Conservation (phyloP, 163 green algal species). For the Chlamydomonas reinhardtii region DNA sequence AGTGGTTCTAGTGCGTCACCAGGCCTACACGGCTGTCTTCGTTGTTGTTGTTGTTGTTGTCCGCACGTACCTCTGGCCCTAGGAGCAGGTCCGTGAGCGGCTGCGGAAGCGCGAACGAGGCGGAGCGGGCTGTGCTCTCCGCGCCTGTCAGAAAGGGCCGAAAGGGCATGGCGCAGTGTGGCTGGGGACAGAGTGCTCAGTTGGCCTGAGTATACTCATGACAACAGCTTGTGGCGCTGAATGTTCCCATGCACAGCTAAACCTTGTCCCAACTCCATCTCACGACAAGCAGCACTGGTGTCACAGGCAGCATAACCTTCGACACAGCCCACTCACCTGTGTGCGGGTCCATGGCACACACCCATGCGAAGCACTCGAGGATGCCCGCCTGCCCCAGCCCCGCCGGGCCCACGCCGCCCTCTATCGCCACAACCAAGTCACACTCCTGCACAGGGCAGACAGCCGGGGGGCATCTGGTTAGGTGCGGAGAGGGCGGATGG, state of each 20-base stretch:
- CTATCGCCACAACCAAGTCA: constrained; percentile 28
- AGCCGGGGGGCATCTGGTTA: too few species aligned
- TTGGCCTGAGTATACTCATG: neutral
- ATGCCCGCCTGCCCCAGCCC: neutral
- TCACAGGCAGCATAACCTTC: too few species aligned
- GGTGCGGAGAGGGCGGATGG: too few species aligned
- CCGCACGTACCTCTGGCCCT: too few species aligned
- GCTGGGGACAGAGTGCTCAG: neutral
- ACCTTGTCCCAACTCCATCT: too few species aligned
- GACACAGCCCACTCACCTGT: too few species aligned
- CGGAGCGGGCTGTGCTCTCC: constrained; percentile 30
- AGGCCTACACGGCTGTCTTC: too few species aligned
- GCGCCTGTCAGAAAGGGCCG: neutral
- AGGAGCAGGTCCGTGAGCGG: constrained; percentile 5
- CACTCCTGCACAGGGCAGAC: neutral
- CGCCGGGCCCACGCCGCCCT: constrained; percentile 33
- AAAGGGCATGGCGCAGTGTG: neutral
- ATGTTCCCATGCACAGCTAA: too few species aligned
- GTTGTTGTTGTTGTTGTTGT: too few species aligned
- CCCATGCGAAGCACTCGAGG: constrained; percentile 47
- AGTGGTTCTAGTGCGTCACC: too few species aligned
- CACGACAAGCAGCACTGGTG: too few species aligned
- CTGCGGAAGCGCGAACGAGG: constrained; percentile 31
- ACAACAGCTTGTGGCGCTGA: too few species aligned
- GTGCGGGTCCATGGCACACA: constrained; percentile 3